Evolutionary conservation across 73 alveolate genomes (phyloP), one percentile per base, ranked within the genome.

Genomic region (Paramecium primaurelia): DNA sequence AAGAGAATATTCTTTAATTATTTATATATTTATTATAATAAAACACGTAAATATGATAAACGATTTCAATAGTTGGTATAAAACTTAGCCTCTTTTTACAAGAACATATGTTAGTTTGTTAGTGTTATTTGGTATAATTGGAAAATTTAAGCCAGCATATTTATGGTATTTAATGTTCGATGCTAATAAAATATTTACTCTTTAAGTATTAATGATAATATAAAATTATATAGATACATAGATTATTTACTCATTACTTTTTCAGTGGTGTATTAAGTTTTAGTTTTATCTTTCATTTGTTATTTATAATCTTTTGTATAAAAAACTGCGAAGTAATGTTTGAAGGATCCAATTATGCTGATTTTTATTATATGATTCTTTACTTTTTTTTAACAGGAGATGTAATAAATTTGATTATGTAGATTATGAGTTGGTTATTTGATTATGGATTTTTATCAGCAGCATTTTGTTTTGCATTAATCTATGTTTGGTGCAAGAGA

Each of bases 401-500:
- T 69, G 59, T 45, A 64, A 9, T 3, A 59, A 34, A 26, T 4
- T 14, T 20, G 12, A 18, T 14, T 58, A 12, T 36, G 28, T 58
- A 86, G 93, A 36, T 86, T 7, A 86, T 47, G 20, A 75, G 83
- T 8, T 88, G 68, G 71, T 16, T 88, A 26, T 88, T 88, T 30
- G 86, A 69, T 16, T 18, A n/a, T 16, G 36, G 25, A 9, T 88
- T 22, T 59, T 36, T 88, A 71, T 22, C 88, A 28, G 12, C 73
- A 0, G 59, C 93, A 28, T 47, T 88, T 12, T 38, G 54, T 11
- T 88, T 88, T 40, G 88, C 93, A 28, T 69, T 88, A 18, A 71
- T 88, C 26, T 88, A 88, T 30, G 58, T 88, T 38, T 88, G 93
- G 93, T 88, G 93, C 68, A 88, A 88, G 36, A 88, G 90, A 69